Evolutionary conservation across 257 asterid genomes (phyloP).

Genomic region (Gynochthodes officinalis): DNA sequence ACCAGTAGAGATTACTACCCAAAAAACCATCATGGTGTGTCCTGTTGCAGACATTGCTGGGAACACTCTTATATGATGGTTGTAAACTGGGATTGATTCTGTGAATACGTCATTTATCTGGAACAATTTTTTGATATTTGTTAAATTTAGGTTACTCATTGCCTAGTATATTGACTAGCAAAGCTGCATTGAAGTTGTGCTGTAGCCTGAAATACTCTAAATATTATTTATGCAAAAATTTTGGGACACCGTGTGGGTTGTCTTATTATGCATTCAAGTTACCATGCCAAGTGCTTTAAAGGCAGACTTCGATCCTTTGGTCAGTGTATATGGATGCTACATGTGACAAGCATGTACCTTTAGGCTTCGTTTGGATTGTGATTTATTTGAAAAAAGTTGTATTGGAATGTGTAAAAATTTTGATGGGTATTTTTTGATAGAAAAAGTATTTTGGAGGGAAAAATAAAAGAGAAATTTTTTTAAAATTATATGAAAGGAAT

Average conservation of each 20-base stretch:
- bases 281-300: neutral
- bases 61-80: neutral
- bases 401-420: too few species aligned
- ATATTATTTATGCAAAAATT: too few species aligned
- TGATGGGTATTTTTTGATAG: too few species aligned
- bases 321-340: neutral
- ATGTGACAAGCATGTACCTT: too few species aligned
- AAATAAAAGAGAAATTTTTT: too few species aligned
- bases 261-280: neutral
- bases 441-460: too few species aligned
- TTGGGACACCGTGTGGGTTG: neutral
- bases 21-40: neutral
- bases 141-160: neutral
- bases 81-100: neutral
- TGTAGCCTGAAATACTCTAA: neutral
- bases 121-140: neutral
- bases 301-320: neutral
- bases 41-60: neutral
- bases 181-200: neutral
- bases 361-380: too few species aligned
- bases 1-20: neutral
- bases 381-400: too few species aligned
- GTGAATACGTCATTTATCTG: neutral
- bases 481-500: too few species aligned
- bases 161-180: neutral